These are phyloP conservation scores for Fusarium sp. DNA, from an alignment of 2,329 filamentous ascomycete genomes.

Conservation along the genomic window DNA sequence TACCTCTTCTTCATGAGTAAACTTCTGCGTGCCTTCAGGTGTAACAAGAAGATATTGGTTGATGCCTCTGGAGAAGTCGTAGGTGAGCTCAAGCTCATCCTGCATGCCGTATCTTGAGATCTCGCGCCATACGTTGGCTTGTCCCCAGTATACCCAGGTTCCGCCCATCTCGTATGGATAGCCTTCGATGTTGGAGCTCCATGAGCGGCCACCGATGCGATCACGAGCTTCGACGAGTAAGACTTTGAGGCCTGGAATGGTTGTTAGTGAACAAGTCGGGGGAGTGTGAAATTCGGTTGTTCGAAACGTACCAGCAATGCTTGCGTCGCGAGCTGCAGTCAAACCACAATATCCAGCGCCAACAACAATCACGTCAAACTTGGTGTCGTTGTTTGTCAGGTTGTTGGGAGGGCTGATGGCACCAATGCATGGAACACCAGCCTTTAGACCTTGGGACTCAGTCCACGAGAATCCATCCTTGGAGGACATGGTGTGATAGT, in stretches of 20 bases:
- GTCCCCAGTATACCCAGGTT: constrained; percentile 63
- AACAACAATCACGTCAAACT: constrained; percentile 50
- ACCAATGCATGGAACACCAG: constrained; percentile 51
- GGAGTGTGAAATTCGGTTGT: fast-evolving
- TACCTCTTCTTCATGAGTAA: constrained; percentile 60
- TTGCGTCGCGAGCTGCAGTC: constrained; percentile 49
- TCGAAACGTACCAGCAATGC: constrained; percentile 42
- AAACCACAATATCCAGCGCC: constrained; percentile 52
- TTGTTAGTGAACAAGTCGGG: neutral
- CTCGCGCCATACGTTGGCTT: constrained; percentile 60
- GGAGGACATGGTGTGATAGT: constrained; percentile 43
- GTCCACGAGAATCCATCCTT: constrained; percentile 53
- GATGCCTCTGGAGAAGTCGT: constrained; percentile 57
- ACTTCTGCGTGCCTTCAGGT: constrained; percentile 46
- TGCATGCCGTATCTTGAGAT: constrained; percentile 61
- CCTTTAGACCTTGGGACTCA: constrained; percentile 45
- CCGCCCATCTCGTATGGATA: constrained; percentile 64
- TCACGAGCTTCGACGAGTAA: constrained; percentile 63
- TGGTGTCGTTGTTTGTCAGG: constrained; percentile 10
- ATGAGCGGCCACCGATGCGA: constrained; percentile 63
- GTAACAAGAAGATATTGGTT: constrained; percentile 58
- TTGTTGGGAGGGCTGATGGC: constrained; percentile 49
- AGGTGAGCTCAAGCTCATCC: constrained; percentile 55
- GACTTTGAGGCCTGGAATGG: constrained; percentile 51
- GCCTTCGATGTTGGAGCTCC: constrained; percentile 59